Evolutionary conservation across 73 alveolate species (phyloP), one percentile per base, ranked within the genome.

Genomic region (Stentor coeruleus): DNA sequence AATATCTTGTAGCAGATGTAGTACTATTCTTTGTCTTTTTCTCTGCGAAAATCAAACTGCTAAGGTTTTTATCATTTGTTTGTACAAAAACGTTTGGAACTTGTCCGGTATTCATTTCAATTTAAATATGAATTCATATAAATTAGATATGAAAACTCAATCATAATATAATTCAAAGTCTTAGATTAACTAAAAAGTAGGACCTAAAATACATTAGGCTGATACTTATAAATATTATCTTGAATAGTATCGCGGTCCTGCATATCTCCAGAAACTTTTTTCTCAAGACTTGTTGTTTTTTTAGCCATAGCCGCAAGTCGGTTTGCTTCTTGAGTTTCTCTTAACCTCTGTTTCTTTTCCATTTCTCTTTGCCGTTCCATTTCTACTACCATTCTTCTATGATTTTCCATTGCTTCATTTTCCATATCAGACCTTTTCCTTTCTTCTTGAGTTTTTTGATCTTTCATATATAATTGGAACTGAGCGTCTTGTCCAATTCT

Each of bases 271-370:
- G 73, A 57, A 57, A 57, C 73, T 57, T 57, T 57, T 31, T 57
- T 57, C 1, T 57, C 35, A 31, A 57, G 73, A 1, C 15, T 20
- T 20, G 15, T 31, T 20, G 73, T 57, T n/a, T 57, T 57, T 57
- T 31, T 57, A 20, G 73, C 73, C 73, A 57, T 57, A 57, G 73
- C 73, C 28, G 73, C 73, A n/a, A 57, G 28, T n/a, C 73, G 73
- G 73, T 57, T 57, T 57, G 15, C 73, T 20, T 57, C 28, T 31
- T 57, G 73, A 1, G 28, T 57, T 31, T 57, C 35, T n/a, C 15
- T 57, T 57, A 57, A 2, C 28, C 28, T 57, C 15, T n/a, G 35
- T 57, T 31, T 0, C 28, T 31, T 57, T 57, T 57, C 35, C 35
- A 31, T 31, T 57, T 57, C 73, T 57, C 73, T 57, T 57, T 57